A percentile compares a stretch with the other conserved stretches of the same genome.
Conservation (phyloP, 768 basidiomycete genomes). For the Glaciozyma antarctica region DNA sequence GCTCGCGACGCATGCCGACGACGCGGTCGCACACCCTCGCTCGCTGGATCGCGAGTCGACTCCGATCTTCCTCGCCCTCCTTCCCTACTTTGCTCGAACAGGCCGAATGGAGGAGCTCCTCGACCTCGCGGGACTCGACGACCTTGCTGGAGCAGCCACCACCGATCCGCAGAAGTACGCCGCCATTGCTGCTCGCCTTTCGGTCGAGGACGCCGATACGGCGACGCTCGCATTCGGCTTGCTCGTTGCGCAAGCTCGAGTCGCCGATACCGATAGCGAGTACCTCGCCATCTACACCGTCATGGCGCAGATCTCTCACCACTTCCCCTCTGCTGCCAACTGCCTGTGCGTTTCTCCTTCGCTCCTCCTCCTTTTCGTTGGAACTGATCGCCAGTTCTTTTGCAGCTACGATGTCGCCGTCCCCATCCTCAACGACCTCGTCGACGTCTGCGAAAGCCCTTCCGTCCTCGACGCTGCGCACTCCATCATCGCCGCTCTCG, state of each 20-base stretch:
- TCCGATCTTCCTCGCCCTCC: conserved; percentile 1
- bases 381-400: no score
- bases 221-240: conserved; percentile 64
- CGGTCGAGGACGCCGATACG: conserved; percentile 43
- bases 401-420: neutral
- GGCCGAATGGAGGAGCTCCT: neutral
- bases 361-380: neutral
- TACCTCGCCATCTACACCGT: conserved; percentile 68
- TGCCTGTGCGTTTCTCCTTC: neutral
- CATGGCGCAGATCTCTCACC: conserved; percentile 49
- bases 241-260: conserved; percentile 62
- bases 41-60: neutral
- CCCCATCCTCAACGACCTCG: conserved; percentile 4
- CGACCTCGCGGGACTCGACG: neutral
- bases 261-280: conserved; percentile 68
- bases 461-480: conserved; percentile 3
- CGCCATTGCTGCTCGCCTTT: conserved; percentile 40
- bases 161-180: neutral
- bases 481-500: neutral
- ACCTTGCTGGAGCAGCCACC: neutral
- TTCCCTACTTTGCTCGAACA: neutral
- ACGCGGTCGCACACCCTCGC: neutral
- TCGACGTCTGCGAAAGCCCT: neutral
- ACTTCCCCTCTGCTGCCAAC: neutral
- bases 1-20: neutral